Percentiles rank a stretch among this genome's conserved stretches.
phyloP scores from a whole-genome alignment of 2,329 filamentous ascomycete genomes.

The Aspergillus melleus region DNA sequence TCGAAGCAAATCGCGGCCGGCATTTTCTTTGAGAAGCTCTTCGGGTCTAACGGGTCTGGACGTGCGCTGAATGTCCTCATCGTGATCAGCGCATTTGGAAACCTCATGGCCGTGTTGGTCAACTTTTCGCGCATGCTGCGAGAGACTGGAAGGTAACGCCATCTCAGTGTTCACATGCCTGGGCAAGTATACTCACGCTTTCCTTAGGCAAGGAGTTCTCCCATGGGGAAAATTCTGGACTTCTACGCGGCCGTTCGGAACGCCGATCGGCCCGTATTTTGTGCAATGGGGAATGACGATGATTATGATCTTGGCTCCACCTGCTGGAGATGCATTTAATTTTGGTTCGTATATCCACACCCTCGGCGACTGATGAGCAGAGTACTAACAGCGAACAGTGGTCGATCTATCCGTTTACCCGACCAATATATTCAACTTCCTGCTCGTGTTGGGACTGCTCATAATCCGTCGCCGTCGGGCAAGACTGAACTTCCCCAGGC shows the following conservation, averaged over 20 bases:
- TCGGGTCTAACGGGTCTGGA: slow-evolving; percentile 51
- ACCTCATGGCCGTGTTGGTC: slow-evolving; percentile 57
- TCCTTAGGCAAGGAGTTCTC: slow-evolving; percentile 58
- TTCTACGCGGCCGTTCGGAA: slow-evolving; percentile 63
- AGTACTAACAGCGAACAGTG: slow-evolving; percentile 42
- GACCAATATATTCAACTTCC: slow-evolving; percentile 56
- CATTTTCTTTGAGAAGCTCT: slow-evolving; percentile 61
- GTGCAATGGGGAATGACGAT: slow-evolving; percentile 60
- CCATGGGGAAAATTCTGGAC: slow-evolving; percentile 64
- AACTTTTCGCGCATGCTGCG: slow-evolving; percentile 58
- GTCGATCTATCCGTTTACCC: slow-evolving; percentile 63
- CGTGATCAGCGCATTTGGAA: slow-evolving; percentile 59
- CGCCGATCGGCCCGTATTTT: slow-evolving; percentile 59
- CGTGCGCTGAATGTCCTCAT: slow-evolving; percentile 60
- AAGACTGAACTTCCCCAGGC: slow-evolving; percentile 48
- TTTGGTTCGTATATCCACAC: slow-evolving; percentile 54
- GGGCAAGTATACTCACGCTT: no score
- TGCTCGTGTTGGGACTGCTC: slow-evolving; percentile 59
- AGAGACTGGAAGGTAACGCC: slow-evolving; percentile 55
- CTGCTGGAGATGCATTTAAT: slow-evolving; percentile 65
- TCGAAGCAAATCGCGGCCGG: slow-evolving; percentile 58
- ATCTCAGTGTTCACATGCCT: background rate
- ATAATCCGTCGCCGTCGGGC: slow-evolving; percentile 57
- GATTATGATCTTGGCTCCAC: slow-evolving; percentile 61
- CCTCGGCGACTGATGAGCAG: background rate